These are phyloP conservation scores for Porogramme epimiltina DNA, from an alignment of 1,284 basidiomycete species.

Conservation along the genomic window DNA sequence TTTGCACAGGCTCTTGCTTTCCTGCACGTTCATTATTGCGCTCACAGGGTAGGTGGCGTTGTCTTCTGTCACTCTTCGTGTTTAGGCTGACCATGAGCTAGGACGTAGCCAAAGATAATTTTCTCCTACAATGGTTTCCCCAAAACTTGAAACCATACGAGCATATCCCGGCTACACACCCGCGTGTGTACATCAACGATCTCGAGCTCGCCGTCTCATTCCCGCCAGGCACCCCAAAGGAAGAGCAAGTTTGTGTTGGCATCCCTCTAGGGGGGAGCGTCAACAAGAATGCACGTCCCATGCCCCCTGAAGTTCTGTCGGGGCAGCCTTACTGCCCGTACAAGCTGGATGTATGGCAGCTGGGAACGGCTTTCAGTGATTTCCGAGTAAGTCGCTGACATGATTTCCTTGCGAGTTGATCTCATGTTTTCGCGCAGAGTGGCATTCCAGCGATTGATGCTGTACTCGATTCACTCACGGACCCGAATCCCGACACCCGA, in stretches of 20 bases:
- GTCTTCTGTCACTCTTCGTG: no score
- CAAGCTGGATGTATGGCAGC: slow-evolving; percentile 13
- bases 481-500: no score
- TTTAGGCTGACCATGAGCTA: not conserved
- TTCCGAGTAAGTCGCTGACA: slow-evolving; percentile 1
- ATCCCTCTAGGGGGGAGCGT: slow-evolving; percentile 1
- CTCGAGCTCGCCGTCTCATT: slow-evolving; percentile 11
- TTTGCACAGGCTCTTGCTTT: slow-evolving; percentile 4
- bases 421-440: no score
- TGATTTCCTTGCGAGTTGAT: no score
- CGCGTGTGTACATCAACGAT: slow-evolving; percentile 13
- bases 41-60: slow-evolving; percentile 1
- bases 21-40: not conserved
- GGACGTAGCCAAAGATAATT: slow-evolving; percentile 20
- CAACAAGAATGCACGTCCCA: slow-evolving; percentile 13
- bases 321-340: slow-evolving; percentile 21
- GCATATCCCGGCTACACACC: not conserved
- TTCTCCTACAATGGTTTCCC: slow-evolving; percentile 13
- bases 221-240: slow-evolving; percentile 7
- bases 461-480: no score
- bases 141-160: slow-evolving; percentile 4
- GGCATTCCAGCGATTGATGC: no score
- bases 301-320: slow-evolving; percentile 15
- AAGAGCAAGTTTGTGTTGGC: slow-evolving; percentile 9
- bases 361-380: slow-evolving; percentile 3